Base-by-base conservation (phyloP, 139 green algal genomes). In the Desmodesmus armatus region DNA sequence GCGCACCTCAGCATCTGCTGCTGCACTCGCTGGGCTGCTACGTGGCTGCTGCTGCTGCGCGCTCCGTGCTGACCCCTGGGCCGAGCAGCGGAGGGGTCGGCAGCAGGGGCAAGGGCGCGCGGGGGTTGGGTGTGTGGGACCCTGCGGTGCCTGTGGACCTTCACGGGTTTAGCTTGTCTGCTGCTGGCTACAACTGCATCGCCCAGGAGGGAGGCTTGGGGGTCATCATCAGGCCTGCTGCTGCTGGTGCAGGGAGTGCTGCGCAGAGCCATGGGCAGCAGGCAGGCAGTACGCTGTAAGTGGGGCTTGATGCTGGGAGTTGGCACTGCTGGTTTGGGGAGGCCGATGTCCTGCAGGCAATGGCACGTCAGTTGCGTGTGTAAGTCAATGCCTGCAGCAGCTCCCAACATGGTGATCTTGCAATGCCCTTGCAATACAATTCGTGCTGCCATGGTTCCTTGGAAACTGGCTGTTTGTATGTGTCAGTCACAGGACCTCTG, bases 1-100 rank as follows among this genome's bases (percentile, higher is more conserved):
- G 41, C 15, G 58, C 63, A 33, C 47, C 44, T 33, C 89, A 91
- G 78, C 66, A 62, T 2, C 31, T 92, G 53, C 41, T 78, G 75
- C 71, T 93, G 75, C 83, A 90, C 51, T 92, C 88, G 17, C 37
- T 93, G 60, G 79, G 85, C 27, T 85, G 92, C 41, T 87, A 91
- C 35, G 40, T 93, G 17, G 90, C 88, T 41, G 74, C 87, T 35
- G 90, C 87, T 35, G 88, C 89, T 58, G 73, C 40, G 17, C 72
- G 90, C 25, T 79, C 67, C 33, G 13, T 53, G 75, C 75, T 40
- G 44, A 15, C 44, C 31, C 29, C 13, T 15, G 67, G 60, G 23
- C 29, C 19, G 17, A 82, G 39, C 58, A 31, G 53, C 35, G 73
- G 44, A 31, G 55, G 76, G 2, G 27, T 25, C 65, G 49, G 71